Percentiles rank a stretch among this genome's conserved stretches.
Conservation (phyloP, 768 basidiomycete genomes). For the Exsudoporus frostii region DNA sequence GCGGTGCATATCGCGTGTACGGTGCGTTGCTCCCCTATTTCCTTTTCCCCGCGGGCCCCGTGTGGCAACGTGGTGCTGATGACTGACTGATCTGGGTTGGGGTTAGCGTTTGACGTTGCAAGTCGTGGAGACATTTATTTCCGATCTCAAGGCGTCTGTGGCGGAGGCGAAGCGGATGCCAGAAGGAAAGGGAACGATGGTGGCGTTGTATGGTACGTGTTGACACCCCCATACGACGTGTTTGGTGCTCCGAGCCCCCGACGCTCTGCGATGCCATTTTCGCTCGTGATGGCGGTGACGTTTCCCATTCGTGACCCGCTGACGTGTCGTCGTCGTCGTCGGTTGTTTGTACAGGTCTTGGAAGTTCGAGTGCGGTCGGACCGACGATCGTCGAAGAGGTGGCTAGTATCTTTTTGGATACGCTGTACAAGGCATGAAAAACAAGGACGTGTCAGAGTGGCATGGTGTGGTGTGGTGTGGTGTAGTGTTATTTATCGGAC, state of each 20-base stretch:
- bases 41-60: neutral
- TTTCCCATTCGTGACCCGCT: neutral
- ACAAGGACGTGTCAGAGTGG: too few species aligned
- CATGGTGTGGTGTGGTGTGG: neutral
- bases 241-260: neutral
- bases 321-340: neutral
- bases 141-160: constrained; percentile 79
- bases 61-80: neutral
- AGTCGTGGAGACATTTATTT: constrained; percentile 72
- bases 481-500: neutral
- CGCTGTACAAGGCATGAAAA: constrained; percentile 69
- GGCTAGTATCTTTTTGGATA: constrained; percentile 78
- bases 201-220: constrained; percentile 79
- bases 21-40: constrained; percentile 43
- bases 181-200: constrained; percentile 81
- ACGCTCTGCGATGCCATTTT: neutral
- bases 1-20: constrained; percentile 95
- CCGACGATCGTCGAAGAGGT: constrained; percentile 75
- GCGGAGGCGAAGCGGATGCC: constrained; percentile 62
- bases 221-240: neutral
- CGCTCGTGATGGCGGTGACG: neutral
- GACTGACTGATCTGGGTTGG: neutral
- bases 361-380: constrained; percentile 78
- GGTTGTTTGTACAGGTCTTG: constrained; percentile 52
- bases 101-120: constrained; percentile 74